Base-by-base conservation (phyloP, 1,139 yeast species). In the Sugiyamaella xylanicola region DNA sequence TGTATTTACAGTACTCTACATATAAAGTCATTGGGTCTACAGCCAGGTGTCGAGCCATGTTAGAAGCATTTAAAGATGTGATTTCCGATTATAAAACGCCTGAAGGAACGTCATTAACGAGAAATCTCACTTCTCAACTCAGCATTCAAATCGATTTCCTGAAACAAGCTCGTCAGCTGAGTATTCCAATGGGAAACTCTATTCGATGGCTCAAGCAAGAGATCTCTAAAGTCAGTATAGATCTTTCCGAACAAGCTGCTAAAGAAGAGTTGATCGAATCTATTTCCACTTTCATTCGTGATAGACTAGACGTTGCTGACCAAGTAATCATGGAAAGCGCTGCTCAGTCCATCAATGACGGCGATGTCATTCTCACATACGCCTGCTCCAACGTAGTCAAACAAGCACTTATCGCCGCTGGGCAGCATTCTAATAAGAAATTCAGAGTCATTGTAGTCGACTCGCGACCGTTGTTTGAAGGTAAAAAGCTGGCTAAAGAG, bases 141-240 rank as follows among this genome's bases (percentile, higher is more conserved):
- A 85, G 96, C n/a, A 91, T 87, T 66, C 99, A 95, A 72, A 95
- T 95, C 62, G 99, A 93, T 67, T 90, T 87, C 63, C 77, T 95
- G 63, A 93, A 90, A 66, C 84, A 92, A 9, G 93, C 97, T 1
- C 83, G 99, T 61, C 98, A 98, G 0, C 77, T 95, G 56, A 85
- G 95, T 56, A 88, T 92, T 8, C 83, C 96, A 0, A 95, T 95
- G 99, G 99, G 99, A 53, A 93, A 92, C 73, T 95, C 98, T 2
- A 95, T 95, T 62, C 83, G 99, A 65, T 91, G 97, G 96, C 78
- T 95, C 62, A 95, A 95, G 69, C 98, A 92, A 73, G 95, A 89
- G 68, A 93, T 95, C 56, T 85, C 97, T 0, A 46, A 51, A 39
- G 63, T 73, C 45, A 82, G 88, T 51, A 82, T 87, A 56, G 95